phyloP scores from a whole-genome alignment of 192 early-diverging fungal genomes.

The Coemansia sp. region DNA sequence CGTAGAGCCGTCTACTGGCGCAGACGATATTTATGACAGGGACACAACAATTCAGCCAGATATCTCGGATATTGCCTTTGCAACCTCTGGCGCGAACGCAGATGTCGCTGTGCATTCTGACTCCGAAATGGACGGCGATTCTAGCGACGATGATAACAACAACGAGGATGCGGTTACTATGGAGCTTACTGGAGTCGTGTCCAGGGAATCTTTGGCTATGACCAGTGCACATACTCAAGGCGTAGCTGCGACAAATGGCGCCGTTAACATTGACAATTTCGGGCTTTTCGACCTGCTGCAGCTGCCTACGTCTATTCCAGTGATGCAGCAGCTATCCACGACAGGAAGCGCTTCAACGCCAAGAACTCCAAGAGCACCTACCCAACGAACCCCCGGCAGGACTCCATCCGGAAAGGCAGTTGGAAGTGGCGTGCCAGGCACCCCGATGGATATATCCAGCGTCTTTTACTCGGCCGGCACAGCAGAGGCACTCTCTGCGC shows the following conservation, averaged over 20 bases:
- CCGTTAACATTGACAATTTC: not conserved
- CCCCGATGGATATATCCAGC: not conserved
- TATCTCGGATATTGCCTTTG: not conserved
- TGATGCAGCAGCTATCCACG: not conserved
- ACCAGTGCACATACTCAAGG: not conserved
- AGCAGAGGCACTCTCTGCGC: conserved; percentile 4
- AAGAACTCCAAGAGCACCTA: not conserved
- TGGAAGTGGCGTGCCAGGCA: not conserved
- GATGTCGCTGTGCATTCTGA: not conserved
- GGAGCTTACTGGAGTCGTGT: conserved; percentile 48
- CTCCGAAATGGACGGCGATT: conserved; percentile 3
- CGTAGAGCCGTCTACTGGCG: conserved; percentile 13
- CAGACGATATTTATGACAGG: conserved; percentile 10
- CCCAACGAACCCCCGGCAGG: conserved; percentile 4
- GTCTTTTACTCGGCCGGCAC: conserved; percentile 6
- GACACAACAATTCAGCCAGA: conserved; percentile 12
- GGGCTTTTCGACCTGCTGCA: conserved; percentile 2
- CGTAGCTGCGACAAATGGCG: not conserved
- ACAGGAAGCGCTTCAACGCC: not conserved
- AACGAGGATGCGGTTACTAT: conserved; percentile 40
- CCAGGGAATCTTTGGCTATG: not conserved
- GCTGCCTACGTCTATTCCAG: not conserved
- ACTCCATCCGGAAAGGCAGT: not conserved
- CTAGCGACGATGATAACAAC: conserved; percentile 11
- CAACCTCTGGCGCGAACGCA: not conserved